Evolutionary conservation across 2,329 filamentous ascomycete genomes (phyloP), one percentile per base, ranked within the genome.

Genomic region (Diaporthe sp.): DNA sequence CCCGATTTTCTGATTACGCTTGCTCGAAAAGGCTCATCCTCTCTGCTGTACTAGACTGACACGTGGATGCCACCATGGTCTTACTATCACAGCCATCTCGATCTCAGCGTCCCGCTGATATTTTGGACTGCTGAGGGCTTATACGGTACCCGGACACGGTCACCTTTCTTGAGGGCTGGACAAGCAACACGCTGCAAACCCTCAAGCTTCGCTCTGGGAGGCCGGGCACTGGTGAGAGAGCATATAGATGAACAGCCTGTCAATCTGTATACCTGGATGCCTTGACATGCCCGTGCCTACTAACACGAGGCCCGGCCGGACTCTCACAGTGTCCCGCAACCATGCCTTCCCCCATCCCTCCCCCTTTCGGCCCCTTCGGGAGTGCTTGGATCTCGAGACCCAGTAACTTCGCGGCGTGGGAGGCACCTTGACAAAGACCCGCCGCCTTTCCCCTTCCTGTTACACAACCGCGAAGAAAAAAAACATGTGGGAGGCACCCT

Each of bases 311-410:
- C 22, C n/a, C 28, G 22, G 44, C 9, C 44, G 44, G 44, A 17
- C 22, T 37, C 20, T 68, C 63, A 51, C 3, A 53, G 31, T 28
- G 65, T 68, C 22, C 65, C 47, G 31, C 49, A n/a, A 53, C 34
- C 8, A 53, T 25, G 13, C 22, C 44, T 22, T 47, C 17, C 25
- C 13, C n/a, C 34, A 20, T 44, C 17, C 39, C n/a, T 44, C n/a
- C n/a, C 20, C 37, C 34, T 10, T 42, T 28, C 65, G 65, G 65
- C 13, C 47, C 65, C 22, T 34, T 68, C 65, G 65, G 47, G n/a
- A 39, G 47, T 34, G 22, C n/a, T 20, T 28, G 25, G 39, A 22
- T 65, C 61, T 65, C 25, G 25, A 28, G 61, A 68, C 65, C 17
- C 28, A 65, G 42, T 68, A 22, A 28, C 65, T 37, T 15, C 47